Conservation (phyloP, 768 basidiomycete species). For the Auricularia sp. region DNA sequence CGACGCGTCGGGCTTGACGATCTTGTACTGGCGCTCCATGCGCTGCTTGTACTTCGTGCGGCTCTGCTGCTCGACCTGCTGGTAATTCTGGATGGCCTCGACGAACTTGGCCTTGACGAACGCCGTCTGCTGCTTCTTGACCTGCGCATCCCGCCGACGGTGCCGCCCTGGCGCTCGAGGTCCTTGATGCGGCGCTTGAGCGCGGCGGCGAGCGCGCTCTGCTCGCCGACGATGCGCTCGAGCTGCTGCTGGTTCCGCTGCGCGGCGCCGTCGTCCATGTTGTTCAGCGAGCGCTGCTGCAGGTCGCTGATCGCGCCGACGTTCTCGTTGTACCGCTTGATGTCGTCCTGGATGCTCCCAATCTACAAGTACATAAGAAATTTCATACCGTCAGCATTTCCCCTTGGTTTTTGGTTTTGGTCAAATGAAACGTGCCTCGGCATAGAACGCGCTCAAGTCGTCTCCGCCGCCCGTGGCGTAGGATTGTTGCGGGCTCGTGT, state of each 20-base stretch:
- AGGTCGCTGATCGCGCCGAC: constrained; percentile 57
- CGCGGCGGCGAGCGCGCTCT: constrained; percentile 44
- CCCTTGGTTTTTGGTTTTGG: background rate
- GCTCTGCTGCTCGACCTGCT: constrained; percentile 15
- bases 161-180: constrained; percentile 51
- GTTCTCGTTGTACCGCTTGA: constrained; percentile 60
- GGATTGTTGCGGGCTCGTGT: background rate
- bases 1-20: constrained; percentile 45
- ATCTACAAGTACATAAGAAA: constrained; percentile 44
- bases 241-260: constrained; percentile 50
- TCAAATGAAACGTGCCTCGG: background rate
- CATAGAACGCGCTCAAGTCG: background rate
- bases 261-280: constrained; percentile 58
- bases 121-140: constrained; percentile 66
- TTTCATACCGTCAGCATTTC: background rate
- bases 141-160: constrained; percentile 46
- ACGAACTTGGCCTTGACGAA: constrained; percentile 19
- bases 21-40: constrained; percentile 21
- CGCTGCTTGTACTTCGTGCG: constrained; percentile 14
- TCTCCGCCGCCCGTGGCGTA: background rate
- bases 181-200: constrained; percentile 52
- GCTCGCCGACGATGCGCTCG: constrained; percentile 48
- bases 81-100: constrained; percentile 20
- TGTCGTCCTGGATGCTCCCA: constrained; percentile 59
- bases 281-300: constrained; percentile 66